Evolutionary conservation across 1,139 yeast genomes (phyloP).

Genomic region (Schwanniomyces etchellsii): DNA sequence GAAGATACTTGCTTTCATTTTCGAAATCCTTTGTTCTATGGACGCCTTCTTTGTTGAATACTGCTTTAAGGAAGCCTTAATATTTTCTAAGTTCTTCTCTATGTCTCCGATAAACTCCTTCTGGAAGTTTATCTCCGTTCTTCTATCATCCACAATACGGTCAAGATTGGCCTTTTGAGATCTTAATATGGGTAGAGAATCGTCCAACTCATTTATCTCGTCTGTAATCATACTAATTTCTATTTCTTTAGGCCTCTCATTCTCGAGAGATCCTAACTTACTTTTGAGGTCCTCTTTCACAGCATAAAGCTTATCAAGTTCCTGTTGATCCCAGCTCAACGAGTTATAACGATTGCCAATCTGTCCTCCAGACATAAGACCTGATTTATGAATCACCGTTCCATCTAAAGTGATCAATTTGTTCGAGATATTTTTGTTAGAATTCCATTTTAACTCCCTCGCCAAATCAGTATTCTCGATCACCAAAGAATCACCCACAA

Average conservation of each 20-base stretch:
- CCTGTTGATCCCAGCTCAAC: conserved; percentile 70
- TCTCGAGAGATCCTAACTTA: conserved; percentile 48
- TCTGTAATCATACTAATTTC: conserved; percentile 53
- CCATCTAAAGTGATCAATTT: conserved; percentile 84
- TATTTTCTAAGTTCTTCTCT: conserved; percentile 15
- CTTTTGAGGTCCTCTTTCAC: conserved; percentile 55
- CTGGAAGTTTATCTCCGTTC: conserved; percentile 53
- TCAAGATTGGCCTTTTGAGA: conserved; percentile 45
- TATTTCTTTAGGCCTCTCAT: conserved; percentile 48
- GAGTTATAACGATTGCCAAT: conserved; percentile 28
- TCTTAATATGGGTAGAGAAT: conserved; percentile 46
- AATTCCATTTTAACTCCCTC: conserved; percentile 65
- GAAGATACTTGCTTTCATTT: conserved; percentile 43
- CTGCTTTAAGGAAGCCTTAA: conserved; percentile 18
- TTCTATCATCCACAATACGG: conserved; percentile 48
- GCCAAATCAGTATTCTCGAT: conserved; percentile 71
- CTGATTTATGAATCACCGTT: conserved; percentile 76
- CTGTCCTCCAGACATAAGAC: conserved; percentile 89
- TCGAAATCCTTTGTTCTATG: conserved; percentile 22
- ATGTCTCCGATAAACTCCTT: conserved; percentile 15
- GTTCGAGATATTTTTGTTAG: conserved; percentile 39
- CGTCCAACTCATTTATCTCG: conserved; percentile 52
- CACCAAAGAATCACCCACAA: conserved; percentile 76
- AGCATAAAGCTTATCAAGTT: conserved; percentile 51
- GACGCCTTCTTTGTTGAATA: conserved; percentile 18